These are phyloP conservation scores for Xylaria flabelliformis DNA, from an alignment of 495 filamentous ascomycete genomes.

Conservation along the genomic window DNA sequence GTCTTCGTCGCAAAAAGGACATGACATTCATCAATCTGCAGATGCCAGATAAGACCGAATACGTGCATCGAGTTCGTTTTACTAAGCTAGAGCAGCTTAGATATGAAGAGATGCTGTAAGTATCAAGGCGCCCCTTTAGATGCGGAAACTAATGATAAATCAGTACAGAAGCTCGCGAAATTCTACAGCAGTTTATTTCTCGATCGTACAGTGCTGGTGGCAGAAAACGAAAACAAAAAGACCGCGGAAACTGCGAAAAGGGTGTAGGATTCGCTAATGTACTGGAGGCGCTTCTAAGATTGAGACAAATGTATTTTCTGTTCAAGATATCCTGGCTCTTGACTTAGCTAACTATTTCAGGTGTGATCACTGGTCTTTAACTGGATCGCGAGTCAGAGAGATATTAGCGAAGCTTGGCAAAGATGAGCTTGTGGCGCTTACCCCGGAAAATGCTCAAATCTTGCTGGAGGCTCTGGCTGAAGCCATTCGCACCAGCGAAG, in stretches of 20 bases:
- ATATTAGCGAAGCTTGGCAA: constrained; percentile 71
- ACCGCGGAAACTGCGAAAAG: background rate
- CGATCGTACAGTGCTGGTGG: constrained; percentile 39
- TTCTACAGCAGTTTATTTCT: constrained; percentile 64
- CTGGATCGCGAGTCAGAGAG: constrained; percentile 73
- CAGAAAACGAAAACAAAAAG: constrained; percentile 27
- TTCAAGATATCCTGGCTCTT: constrained; percentile 18
- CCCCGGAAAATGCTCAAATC: constrained; percentile 71
- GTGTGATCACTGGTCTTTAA: constrained; percentile 88
- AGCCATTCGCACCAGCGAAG: constrained; percentile 80
- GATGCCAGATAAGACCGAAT: constrained; percentile 79
- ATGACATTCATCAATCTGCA: constrained; percentile 89
- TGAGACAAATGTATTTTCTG: constrained; percentile 69
- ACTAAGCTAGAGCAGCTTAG: constrained; percentile 76
- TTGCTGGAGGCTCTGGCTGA: constrained; percentile 81
- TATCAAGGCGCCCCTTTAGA: constrained; percentile 9
- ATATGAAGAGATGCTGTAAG: constrained; percentile 76
- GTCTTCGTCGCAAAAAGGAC: constrained; percentile 82
- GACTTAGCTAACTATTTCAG: constrained; percentile 26
- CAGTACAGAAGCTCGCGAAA: constrained; percentile 75
- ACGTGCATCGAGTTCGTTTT: constrained; percentile 80
- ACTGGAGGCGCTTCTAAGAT: constrained; percentile 81
- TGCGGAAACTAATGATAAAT: constrained; percentile 30
- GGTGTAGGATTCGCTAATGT: constrained; percentile 68
- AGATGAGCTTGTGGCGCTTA: constrained; percentile 71